Base-by-base conservation (phyloP, 768 basidiomycete genomes). In the Pleurotus giganteus region DNA sequence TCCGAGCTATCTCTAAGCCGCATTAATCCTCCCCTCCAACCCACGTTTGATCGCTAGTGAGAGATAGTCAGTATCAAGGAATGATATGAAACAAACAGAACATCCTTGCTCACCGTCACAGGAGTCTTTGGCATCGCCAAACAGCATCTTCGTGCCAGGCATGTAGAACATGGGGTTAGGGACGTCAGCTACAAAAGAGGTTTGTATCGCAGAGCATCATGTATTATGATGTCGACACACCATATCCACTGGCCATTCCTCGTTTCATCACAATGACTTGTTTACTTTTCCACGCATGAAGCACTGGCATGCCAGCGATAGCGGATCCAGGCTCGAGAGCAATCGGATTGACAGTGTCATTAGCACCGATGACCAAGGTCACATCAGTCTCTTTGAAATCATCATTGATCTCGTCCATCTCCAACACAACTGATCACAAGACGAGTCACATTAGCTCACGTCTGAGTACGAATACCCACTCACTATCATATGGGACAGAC, bases 361-460 rank as follows among this genome's bases (percentile, higher is more conserved):
- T 94, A 17, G 92, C 92, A 21, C 92, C 92, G 58, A 94, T 94
- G 59, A 94, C 92, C 17, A 94, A 81, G 5, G 88, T 89, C n/a
- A 94, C 81, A 64, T 94, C 92, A 0, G 92, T 94, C 31, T 91
- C 89, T 50, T 77, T 75, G 69, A 94, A 94, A 66, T 94, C 92
- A 36, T 94, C 90, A 65, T 94, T 94, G 73, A 94, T 94, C 70
- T 94, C 92, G 57, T 94, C 92, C 92, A 94, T 93, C 71, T 94
- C 92, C 56, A 89, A 74, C 36, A 94, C 91, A 60, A 94, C 91
- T 92, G 61, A 24, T 4, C n/a, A 56, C 54, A 17, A 26, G 4
- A 44, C 34, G 50, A 44, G 13, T 29, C 57, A 50, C 57, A 49
- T 11, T 41, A 36, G 23, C 36, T 27, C 26, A 45, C 27, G n/a